Evolutionary conservation across 192 early-diverging fungal genomes (phyloP), one percentile per base, ranked within the genome.

Genomic region (Coemansia sp.): DNA sequence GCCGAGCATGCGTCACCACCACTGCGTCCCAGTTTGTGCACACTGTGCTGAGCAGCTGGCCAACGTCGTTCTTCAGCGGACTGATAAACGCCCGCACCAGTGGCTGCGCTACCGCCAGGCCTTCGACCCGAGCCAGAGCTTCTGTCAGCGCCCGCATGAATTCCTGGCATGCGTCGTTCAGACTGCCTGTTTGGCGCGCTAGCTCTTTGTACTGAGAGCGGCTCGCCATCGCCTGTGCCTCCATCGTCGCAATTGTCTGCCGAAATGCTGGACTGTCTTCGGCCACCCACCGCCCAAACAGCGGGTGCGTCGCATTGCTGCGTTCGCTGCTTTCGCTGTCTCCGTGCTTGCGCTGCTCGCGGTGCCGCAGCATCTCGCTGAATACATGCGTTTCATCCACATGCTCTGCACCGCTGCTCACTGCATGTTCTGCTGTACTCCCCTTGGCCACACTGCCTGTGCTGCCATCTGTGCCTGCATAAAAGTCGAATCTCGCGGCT

Each of bases 261-360:
- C 78, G 78, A 57, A 81, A 81, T 57, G 29, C 56, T 4, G 78
- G 78, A 25, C 78, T 69, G 72, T 81, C 78, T 17, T 71, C 72
- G 9, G 73, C 66, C 23, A 71, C 51, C 78, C 78, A 81, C 7
- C 59, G 60, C 48, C 73, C 53, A 24, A 81, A 75, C 66, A 81
- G 60, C 59, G 78, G 78, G 38, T 81, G 78, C 43, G 9, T 25
- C 47, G 23, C 29, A 32, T 50, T 53, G 5, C 37, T 22, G 47
- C 62, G 49, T 56, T 59, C 48, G 17, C 24, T 50, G 62, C 51
- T 24, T 2, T 24, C 25, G 48, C 56, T 52, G 41, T n/a, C 11
- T 53, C 24, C 47, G 29, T 41, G 54, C 21, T 19, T 56, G 10
- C 54, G 54, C 54, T 56, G 54, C 29, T 19, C 43, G 21, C 12